Evolutionary conservation across 176 grass and related monocot species (phyloP).

Genomic region (Zea luxurians): DNA sequence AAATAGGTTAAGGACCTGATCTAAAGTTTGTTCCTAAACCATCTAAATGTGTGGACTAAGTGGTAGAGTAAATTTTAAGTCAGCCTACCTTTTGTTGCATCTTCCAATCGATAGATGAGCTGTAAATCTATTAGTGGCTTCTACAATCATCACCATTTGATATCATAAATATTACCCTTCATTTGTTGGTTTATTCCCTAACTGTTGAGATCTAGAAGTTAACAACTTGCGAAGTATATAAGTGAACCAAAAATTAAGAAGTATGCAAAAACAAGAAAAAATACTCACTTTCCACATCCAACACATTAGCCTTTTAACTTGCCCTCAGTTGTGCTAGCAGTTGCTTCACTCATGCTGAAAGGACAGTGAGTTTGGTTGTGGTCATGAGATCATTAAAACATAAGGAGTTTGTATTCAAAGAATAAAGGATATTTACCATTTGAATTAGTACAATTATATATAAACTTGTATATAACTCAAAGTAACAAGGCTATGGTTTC

Average conservation of each 20-base stretch:
- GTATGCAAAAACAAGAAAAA: neutral
- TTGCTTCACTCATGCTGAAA: constrained; percentile 47
- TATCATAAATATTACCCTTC: neutral
- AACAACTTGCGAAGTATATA: neutral
- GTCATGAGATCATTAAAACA: neutral
- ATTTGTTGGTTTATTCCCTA: no score
- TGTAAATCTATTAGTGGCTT: no score
- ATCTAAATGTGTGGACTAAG: no score
- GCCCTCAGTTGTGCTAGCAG: constrained; percentile 45
- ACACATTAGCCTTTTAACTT: constrained; percentile 49
- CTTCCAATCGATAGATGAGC: no score
- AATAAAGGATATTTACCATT: no score
- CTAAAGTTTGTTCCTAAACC: no score
- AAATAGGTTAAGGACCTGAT: neutral
- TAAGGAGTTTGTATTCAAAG: neutral
- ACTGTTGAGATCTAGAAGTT: neutral
- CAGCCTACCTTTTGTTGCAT: neutral
- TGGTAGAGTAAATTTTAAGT: no score
- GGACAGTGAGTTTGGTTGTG: constrained; percentile 56
- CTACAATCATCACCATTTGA: neutral
- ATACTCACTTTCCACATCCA: constrained; percentile 61
- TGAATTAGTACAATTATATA: neutral
- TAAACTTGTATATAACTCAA: neutral
- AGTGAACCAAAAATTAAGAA: neutral
- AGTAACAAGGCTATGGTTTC: neutral